These are phyloP conservation scores for sweet orange (Citrus sinensis) DNA, from an alignment of 345 rosid species.

Conservation along the genomic window DVS_A1.0 CM039164.1:16302001-16302500, in stretches of 20 bases:
- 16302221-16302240: not conserved
- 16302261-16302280: not conserved
- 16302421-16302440: not conserved
- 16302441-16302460: conserved; percentile 1
- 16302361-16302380: not conserved
- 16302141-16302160: not conserved
- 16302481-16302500: conserved; percentile 79
- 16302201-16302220: conserved; percentile 2
- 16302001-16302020: not conserved
- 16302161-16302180: not conserved
- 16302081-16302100: not conserved
- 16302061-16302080: not conserved
- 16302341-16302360: not conserved
- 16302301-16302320: not conserved
- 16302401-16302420: not conserved
- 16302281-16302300: not conserved
- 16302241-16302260: not conserved
- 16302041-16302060: not conserved
- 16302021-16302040: not conserved
- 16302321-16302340: not conserved
- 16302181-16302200: conserved; percentile 4
- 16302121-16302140: not conserved
- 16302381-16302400: not conserved
- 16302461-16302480: conserved; percentile 3
- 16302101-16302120: not conserved